A percentile compares a stretch with the other conserved stretches of the same genome.
Conservation (phyloP, 2,329 filamentous ascomycete genomes). For the Teratosphaeriaceae sp. region DNA sequence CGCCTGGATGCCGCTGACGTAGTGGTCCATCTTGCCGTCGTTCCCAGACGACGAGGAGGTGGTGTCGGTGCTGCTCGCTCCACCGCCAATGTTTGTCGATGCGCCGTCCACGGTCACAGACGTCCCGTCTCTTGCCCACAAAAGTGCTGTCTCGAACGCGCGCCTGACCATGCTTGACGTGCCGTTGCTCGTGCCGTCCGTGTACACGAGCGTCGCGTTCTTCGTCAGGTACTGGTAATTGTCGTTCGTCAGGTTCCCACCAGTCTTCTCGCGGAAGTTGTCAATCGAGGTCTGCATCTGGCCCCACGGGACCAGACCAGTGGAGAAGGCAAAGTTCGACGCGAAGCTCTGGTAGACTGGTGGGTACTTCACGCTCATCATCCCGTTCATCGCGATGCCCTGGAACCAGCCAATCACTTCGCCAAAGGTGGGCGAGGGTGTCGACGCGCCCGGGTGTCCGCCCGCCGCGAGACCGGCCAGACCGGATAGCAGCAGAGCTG, state of each 20-base stretch:
- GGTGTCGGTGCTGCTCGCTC: slow-evolving; percentile 12
- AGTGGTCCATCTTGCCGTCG: slow-evolving; percentile 43
- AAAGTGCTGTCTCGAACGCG: slow-evolving; percentile 18
- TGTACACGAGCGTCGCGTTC: slow-evolving; percentile 69
- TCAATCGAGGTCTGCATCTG: slow-evolving; percentile 77
- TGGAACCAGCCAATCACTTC: slow-evolving; percentile 90
- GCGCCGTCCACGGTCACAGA: slow-evolving; percentile 37
- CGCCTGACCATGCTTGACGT: slow-evolving; percentile 20
- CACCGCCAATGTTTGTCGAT: slow-evolving; percentile 22
- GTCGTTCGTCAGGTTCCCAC: slow-evolving; percentile 77
- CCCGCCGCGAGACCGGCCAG: slow-evolving; percentile 56
- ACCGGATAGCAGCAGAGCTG: slow-evolving; percentile 67
- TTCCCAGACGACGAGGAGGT: slow-evolving; percentile 11
- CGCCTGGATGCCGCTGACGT: slow-evolving; percentile 69
- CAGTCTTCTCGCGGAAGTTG: slow-evolving; percentile 69
- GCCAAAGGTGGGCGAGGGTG: slow-evolving; percentile 73
- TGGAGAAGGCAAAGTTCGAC: slow-evolving; percentile 91
- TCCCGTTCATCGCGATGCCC: slow-evolving; percentile 88
- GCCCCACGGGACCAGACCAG: slow-evolving; percentile 77
- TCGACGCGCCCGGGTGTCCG: slow-evolving; percentile 51
- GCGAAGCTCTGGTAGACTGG: slow-evolving; percentile 81
- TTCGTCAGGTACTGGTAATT: slow-evolving; percentile 70
- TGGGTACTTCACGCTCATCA: slow-evolving; percentile 87
- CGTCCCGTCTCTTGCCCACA: slow-evolving; percentile 27
- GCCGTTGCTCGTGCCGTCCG: slow-evolving; percentile 44